Evolutionary conservation across 2,329 filamentous ascomycete genomes (phyloP).

Genomic region (Fusarium neocosmosporiellum): DNA sequence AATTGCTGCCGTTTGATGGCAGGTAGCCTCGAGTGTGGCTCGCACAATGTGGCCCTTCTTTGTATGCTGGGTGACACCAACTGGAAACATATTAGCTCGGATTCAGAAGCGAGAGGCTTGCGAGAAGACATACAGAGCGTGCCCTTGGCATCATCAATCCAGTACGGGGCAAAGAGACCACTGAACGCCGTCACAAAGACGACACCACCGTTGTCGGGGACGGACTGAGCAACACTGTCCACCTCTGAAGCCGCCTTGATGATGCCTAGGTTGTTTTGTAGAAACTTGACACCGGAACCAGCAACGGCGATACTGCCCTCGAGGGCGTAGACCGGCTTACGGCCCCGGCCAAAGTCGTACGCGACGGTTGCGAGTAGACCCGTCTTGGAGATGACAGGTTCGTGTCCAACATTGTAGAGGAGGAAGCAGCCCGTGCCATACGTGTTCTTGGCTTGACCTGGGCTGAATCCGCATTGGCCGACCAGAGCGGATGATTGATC

Average conservation of each 20-base stretch:
- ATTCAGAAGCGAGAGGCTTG: neutral
- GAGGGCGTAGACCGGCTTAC: conserved; percentile 78
- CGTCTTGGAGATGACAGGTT: conserved; percentile 86
- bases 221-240: conserved; percentile 62
- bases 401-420: conserved; percentile 86
- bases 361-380: conserved; percentile 89
- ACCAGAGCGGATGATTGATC: conserved; percentile 90
- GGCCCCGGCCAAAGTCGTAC: conserved; percentile 77
- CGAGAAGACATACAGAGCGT: conserved; percentile 73
- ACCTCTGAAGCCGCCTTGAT: conserved; percentile 63
- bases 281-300: conserved; percentile 82
- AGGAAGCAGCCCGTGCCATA: conserved; percentile 93
- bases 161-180: conserved; percentile 91
- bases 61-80: conserved; percentile 88
- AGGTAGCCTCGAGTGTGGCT: conserved; percentile 89
- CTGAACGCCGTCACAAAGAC: conserved; percentile 92
- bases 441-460: conserved; percentile 89
- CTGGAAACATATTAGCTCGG: conserved; percentile 49
- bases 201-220: conserved; percentile 81
- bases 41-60: conserved; percentile 87
- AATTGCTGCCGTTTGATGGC: conserved; percentile 93
- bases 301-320: conserved; percentile 88
- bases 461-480: conserved; percentile 84
- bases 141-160: conserved; percentile 92
- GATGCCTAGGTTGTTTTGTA: conserved; percentile 72